phyloP scores from a whole-genome alignment of 129 eudicot genomes.

The Lactuca sativa region DNA sequence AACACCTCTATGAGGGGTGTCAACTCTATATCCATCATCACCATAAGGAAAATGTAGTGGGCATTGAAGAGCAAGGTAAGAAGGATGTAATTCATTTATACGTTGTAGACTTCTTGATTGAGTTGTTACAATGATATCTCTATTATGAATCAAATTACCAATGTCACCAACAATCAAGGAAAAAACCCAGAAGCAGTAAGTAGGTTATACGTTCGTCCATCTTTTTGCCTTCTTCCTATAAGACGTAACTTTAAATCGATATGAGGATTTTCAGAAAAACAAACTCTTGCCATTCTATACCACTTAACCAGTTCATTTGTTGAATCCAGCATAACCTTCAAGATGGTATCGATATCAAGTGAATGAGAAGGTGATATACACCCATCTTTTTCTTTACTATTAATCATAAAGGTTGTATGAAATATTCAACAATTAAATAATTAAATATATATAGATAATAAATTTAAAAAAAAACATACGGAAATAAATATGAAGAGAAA shows the following conservation, averaged over 20 bases:
- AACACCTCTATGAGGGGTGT: neutral
- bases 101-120: neutral
- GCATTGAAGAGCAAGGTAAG: neutral
- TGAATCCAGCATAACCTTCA: neutral
- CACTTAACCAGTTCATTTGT: neutral
- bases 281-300: neutral
- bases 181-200: neutral
- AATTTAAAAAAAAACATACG: no score
- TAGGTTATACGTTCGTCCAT: neutral
- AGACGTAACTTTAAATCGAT: neutral
- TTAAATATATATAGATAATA: no score
- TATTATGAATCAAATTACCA: neutral
- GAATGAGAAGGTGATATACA: neutral
- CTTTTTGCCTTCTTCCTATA: neutral
- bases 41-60: neutral
- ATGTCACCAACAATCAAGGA: constrained; percentile 1
- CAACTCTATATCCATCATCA: neutral
- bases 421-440: no score
- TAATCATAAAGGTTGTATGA: no score
- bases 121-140: neutral
- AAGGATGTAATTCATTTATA: neutral
- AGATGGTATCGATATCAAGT: neutral
- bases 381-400: neutral
- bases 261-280: neutral
- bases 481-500: neutral